Base-by-base conservation (phyloP, 116 monocot genomes). In the Dioscorea cayenensis region DNA sequence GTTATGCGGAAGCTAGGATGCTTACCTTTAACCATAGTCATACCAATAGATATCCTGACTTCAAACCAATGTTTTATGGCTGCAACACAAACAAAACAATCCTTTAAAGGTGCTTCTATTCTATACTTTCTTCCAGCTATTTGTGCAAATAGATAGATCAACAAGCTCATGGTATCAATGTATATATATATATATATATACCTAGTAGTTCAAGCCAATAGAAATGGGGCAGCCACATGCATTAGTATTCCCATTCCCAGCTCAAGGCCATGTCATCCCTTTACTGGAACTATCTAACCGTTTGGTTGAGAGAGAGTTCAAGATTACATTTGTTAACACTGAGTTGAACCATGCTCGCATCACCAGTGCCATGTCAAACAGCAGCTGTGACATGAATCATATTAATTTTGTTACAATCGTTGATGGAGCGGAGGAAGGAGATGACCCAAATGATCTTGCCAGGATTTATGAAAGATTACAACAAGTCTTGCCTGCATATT, bases 251-350 rank as follows among this genome's bases (percentile, higher is more conserved):
- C 78, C 78, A 6, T 66, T 19, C 66, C 72, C 72, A 14, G 55
- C 67, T 0, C 78, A 72, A 64, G 72, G 72, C 67, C 78, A 78
- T 17, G 66, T 72, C 43, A 72, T 67, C 25, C 78, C 78, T 28
- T 58, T 78, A 60, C 51, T 78, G 20, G 67, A 78, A 66, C 66
- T 78, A 21, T 22, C 78, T 18, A n/a, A 78, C 72, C 27, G 72
- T 58, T 58, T 78, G 20, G 43, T 72, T 2, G 71, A 37, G n/a
- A 59, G 51, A 2, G 80, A 77, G 20, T 80, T 77, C 64, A 66
- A 19, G 8, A 63, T 84, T 51, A 84, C 84, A 7, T 80, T 84
- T 68, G 63, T 84, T 72, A 75, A 73, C 74, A 80, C 84, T 6
- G 68, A 80, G 23, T 74, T 75, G 67, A 66, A 76, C 74, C 84